These are phyloP conservation scores for Galeopsis tetrahit DNA, from an alignment of 257 asterid genomes.

Conservation along the genomic window DNA sequence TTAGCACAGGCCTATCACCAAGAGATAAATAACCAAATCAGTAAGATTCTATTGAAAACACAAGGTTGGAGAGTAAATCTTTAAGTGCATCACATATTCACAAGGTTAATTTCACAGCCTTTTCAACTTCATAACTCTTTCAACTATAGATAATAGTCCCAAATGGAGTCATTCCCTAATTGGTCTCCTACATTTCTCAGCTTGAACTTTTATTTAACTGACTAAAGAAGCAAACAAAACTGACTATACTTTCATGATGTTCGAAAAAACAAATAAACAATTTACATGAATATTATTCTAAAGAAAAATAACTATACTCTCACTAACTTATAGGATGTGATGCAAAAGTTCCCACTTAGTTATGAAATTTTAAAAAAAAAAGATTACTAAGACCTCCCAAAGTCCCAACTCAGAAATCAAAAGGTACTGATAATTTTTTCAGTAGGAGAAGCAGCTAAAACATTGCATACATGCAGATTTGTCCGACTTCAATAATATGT, in stretches of 20 bases:
- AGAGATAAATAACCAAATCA: neutral
- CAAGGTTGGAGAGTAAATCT: neutral
- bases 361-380: neutral
- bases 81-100: slow-evolving; percentile 4
- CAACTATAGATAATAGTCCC: neutral
- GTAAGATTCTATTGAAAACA: neutral
- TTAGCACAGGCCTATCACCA: slow-evolving; percentile 61
- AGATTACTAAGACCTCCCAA: neutral
- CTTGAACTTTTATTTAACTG: neutral
- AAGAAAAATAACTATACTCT: neutral
- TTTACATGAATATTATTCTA: neutral
- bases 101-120: neutral
- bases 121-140: neutral
- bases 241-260: neutral
- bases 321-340: neutral
- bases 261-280: neutral
- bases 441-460: neutral
- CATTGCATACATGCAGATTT: neutral
- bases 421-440: neutral
- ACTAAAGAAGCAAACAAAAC: neutral
- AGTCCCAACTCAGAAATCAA: neutral
- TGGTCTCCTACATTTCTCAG: slow-evolving; percentile 8
- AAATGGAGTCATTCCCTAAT: neutral
- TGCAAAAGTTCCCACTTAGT: neutral
- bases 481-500: neutral